Base-by-base conservation (phyloP, 164 flowering plant species). In the Pachysandra terminalis region DNA sequence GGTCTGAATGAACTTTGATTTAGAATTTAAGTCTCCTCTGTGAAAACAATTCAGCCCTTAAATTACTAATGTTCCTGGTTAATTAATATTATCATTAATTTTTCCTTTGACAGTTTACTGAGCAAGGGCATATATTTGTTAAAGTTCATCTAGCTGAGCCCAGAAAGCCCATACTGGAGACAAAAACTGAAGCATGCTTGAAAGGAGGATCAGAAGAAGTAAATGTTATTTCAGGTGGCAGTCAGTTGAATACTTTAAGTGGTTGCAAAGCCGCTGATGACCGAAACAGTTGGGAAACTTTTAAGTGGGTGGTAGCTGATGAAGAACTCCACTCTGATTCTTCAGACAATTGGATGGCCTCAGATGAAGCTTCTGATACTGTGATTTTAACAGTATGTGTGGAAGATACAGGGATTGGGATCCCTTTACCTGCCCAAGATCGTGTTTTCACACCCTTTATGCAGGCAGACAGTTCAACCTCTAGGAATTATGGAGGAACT, bases 391-490 rank as follows among this genome's bases (percentile, higher is more conserved):
- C 83, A 81, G 84, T 93, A 9, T 80, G 75, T 68, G 94, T 93
- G 62, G 98, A 93, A 74, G 98, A 93, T 77, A 93, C 98, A 10
- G 98, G 98, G 51, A 88, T 85, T 58, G 98, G 98, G 48, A 93
- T 93, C 35, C 94, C 97, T 17, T 69, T 82, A 61, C 70, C 45
- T 37, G 92, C 92, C 6, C 98, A 90, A 68, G 87, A 84, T 15
- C 84, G 86, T 27, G 86, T 93, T 67, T 93, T 90, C 77, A 93
- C 78, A 51, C 97, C 98, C 28, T 93, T 93, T 74, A 85, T 93
- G 97, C 98, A 93, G 78, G 98, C 94, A 24, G 98, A 93, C 66
- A 93, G 97, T 74, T 91, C 98, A 23, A 90, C 97, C 48, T 93
- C 98, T 23, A 77, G 98, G 78, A 73, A 81, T 63, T 91, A 85